Evolutionary conservation across 2,329 filamentous ascomycete genomes (phyloP), one percentile per base, ranked within the genome.

Genomic region (Colletotrichum tanaceti): DNA sequence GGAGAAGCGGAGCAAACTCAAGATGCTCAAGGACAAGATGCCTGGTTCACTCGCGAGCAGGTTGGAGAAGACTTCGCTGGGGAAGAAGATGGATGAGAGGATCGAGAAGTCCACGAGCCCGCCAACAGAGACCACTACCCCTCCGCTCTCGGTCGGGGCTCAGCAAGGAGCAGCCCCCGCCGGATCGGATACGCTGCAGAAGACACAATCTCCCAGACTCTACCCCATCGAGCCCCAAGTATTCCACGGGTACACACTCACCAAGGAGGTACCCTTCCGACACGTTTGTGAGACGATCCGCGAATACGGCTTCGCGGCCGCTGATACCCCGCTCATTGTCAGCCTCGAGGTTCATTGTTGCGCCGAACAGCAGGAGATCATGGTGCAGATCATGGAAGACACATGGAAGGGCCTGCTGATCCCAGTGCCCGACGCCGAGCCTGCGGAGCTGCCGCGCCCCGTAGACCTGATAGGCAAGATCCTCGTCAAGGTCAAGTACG

Each of bases 341-440:
- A 97, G 93, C 75, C 86, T 99, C 39, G 96, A 99, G 79, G 93
- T 98, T 0, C 96, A 98, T 81, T 94, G 93, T 71, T 85, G 85
- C 70, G 80, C 88, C 0, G 86, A 91, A 65, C 96, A 99, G 79
- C 96, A 99, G 78, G 87, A 92, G 72, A 86, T 91, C 66, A 98
- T 98, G 93, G 94, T 97, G 5, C 86, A 92, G 70, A 97, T 98
- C 74, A 98, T 99, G 89, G 86, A 90, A 71, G 88, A 97, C 70
- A 88, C 89, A 32, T 99, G 94, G 93, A 85, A 85, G n/a, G 90
- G 85, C 0, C 84, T 90, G 67, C 83, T 98, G 10, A 83, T 97
- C 2, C 85, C 90, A 1, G 77, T 81, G 24, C 82, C 80, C 59
- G 86, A 76, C 7, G 75, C 78, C 20, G 82, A 88, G 0, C 79